Evolutionary conservation across 768 basidiomycete genomes (phyloP).

Genomic region (Tricholoma matsutake): DNA sequence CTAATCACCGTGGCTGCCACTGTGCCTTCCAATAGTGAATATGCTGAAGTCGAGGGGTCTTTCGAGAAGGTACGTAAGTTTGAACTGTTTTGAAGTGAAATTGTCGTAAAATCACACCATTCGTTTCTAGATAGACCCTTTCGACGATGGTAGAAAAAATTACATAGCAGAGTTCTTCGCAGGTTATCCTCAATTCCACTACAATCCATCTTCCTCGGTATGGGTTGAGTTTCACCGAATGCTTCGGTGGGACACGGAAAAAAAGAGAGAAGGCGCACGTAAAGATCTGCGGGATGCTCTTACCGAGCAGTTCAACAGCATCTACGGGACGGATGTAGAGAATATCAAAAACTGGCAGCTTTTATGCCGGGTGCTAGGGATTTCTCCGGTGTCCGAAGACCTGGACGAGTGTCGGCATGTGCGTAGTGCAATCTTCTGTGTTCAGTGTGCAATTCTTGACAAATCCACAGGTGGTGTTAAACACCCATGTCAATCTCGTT

Average conservation of each 20-base stretch:
- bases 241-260: background rate
- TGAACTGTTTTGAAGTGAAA: background rate
- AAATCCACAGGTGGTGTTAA: conserved; percentile 1
- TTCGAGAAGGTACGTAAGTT: background rate
- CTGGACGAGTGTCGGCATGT: conserved; percentile 8
- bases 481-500: conserved; percentile 16
- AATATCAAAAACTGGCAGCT: conserved; percentile 7
- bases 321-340: conserved; percentile 8
- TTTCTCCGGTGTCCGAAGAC: conserved; percentile 5
- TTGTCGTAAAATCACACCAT: background rate
- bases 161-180: background rate
- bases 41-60: no score
- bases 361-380: conserved; percentile 1
- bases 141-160: background rate
- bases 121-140: background rate
- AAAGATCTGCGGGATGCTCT: conserved; percentile 1
- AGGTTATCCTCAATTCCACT: background rate
- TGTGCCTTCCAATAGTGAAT: background rate
- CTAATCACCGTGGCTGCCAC: background rate
- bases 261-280: no score
- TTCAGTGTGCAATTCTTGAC: background rate
- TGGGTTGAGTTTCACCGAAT: background rate
- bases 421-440: background rate
- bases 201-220: background rate
- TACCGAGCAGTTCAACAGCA: conserved; percentile 8